Base-by-base conservation (phyloP, 371 early-diverging fungal species). In the Cokeromyces recurvatus region DNA sequence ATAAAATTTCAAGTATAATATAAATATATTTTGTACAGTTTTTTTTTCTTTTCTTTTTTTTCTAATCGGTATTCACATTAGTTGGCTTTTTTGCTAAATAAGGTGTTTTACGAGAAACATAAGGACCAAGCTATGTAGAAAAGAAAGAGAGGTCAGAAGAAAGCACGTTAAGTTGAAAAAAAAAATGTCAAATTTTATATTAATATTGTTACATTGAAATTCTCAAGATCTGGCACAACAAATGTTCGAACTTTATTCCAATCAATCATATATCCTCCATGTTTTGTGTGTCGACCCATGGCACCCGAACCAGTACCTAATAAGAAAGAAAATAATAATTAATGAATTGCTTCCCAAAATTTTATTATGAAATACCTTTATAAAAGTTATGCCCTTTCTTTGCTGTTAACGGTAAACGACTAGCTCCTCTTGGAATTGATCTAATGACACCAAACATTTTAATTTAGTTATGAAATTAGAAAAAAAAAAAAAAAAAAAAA, bases 341-440 rank as follows among this genome's bases (percentile, higher is more conserved):
- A 32, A n/a, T n/a, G n/a, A n/a, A n/a, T n/a, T n/a, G 32, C n/a
- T 15, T 43, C n/a, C 15, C 16, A 32, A 5, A 12, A 4, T 32
- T 11, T 46, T 19, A 16, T 15, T 15, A 14, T 4, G 35, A 2
- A 24, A 32, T 66, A 83, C 90, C 91, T 68, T 91, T 91, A 64
- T 89, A 91, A 52, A 76, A 86, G 58, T 91, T 85, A 59, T 81
- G 87, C 21, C 91, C 91, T 53, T 82, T 79, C 69, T 91, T 91
- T 32, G 87, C 63, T 31, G 84, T 86, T 75, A 91, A 74, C 23
- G 74, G 89, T n/a, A 79, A 64, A 52, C 89, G 81, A 43, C 78
- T 74, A 25, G 91, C 86, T 31, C 89, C 88, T 58, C 89, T 74
- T 38, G 77, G 77, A 53, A 90, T 66, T 39, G 83, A 79, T 46